Base-by-base conservation (phyloP, 495 filamentous ascomycete species). In the Aspergillus avenaceus region DNA sequence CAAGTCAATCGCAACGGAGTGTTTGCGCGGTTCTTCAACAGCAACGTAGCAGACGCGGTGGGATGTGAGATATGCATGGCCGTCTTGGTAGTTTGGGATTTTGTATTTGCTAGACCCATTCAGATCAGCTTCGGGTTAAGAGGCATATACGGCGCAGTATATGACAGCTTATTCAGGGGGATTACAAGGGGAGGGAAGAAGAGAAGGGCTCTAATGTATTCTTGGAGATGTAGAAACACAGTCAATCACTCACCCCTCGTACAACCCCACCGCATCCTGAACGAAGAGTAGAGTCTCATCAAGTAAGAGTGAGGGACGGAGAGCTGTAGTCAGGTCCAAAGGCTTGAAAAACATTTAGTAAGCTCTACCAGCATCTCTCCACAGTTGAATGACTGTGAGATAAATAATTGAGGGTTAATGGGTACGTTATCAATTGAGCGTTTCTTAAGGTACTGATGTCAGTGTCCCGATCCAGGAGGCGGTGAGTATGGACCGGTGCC, bases 11-110 rank as follows among this genome's bases (percentile, higher is more conserved):
- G 86, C 87, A 26, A 91, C 82, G 0, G 90, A 93, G 63, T 87
- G 79, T 66, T 88, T 90, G 25, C 93, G 78, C 7, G 95, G 90
- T 50, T 97, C 87, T 14, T 84, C 80, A 52, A 91, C 85, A 56
- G 96, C 90, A 52, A 99, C 88, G 63, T 97, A 99, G 73, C 91
- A 97, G 40, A 88, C 84, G 34, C 93, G 85, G 64, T 97, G 91
- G 7, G 92, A 93, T 18, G 93, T 97, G 57, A 99, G 71, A 62
- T 99, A 99, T 32, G 90, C 88, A 71, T 96, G 90, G 54, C 93
- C 93, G 74, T 96, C 87, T 60, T 99, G 95, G 34, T 90, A 87
- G 54, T 89, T 82, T n/a, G 90, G 86, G 43, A 97, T 81, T 71
- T 97, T 97, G 76, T 83, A 91, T 73, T 96, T 97, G 51, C 91